Base-by-base conservation (phyloP, 345 rosid species). In the Lenwebbia sp. region DNA sequence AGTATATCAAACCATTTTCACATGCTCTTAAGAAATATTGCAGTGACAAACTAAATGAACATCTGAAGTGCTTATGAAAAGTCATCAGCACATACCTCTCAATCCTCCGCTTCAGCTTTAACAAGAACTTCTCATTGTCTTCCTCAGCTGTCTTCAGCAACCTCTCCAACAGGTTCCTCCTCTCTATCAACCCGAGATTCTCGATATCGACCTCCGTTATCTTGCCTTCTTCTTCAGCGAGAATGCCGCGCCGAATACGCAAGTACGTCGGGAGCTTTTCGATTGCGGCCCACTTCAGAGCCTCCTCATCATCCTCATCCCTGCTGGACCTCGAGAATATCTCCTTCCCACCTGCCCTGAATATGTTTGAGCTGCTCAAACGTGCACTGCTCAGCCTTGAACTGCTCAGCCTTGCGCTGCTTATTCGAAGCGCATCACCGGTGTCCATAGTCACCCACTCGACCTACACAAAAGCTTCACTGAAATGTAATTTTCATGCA, bases 261-360 rank as follows among this genome's bases (percentile, higher is more conserved):
- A 92, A 87, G 86, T 87, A 92, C 7, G 99, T 94, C 0, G 99
- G 99, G n/a, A 96, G 93, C 89, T 91, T 96, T 90, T 96, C 96
- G 7, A 96, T 19, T 60, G 99, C 99, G 60, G 99, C 99, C 99
- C 98, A 96, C 88, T 65, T 94, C 84, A 95, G 90, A 70, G 95
- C 99, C 91, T 94, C 98, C 86, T 95, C 98, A 85, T 92, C 93
- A 26, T 94, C 94, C 84, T 90, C 96, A 23, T 86, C 90, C 40
- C 85, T 85, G 50, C 91, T 91, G 21, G 96, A 91, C 89, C 83
- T 90, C 10, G 93, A 85, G 83, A 94, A 94, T 33, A 86, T 90
- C 53, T 94, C 93, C 82, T 83, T n/a, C 15, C 89, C 75, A 6
- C 86, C 89, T 86, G 82, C 88, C 84, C 92, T 88, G 94, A 92